Conservation (phyloP, 805 yeast species). For the Monosporozyma aquatica region DNA sequence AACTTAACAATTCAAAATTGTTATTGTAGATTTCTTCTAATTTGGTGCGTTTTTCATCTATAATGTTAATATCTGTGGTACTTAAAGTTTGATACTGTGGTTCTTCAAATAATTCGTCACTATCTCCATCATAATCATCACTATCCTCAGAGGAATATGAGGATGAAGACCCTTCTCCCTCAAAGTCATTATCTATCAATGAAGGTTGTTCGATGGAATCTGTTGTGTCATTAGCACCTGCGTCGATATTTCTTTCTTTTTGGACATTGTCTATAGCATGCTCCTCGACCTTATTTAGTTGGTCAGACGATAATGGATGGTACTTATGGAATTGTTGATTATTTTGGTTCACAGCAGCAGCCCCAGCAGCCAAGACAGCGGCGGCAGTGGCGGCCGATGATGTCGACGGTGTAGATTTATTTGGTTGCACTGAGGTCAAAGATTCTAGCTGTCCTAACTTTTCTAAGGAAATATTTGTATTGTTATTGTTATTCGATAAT, state of each 20-base stretch:
- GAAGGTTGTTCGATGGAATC: no score
- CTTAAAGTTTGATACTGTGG: conserved; percentile 10
- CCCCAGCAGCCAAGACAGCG: conserved; percentile 22
- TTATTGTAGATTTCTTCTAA: conserved; percentile 11
- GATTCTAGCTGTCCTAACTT: not conserved
- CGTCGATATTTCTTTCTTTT: no score
- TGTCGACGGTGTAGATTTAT: conserved; percentile 4
- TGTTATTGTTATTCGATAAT: not conserved
- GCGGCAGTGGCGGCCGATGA: conserved; percentile 19
- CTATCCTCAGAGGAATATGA: no score
- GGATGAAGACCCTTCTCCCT: no score
- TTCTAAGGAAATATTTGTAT: conserved; percentile 2
- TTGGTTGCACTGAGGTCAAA: not conserved
- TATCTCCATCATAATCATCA: not conserved
- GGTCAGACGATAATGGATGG: not conserved
- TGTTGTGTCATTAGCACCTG: not conserved
- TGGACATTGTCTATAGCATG: not conserved
- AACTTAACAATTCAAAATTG: conserved; percentile 16
- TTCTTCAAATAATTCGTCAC: conserved; percentile 5
- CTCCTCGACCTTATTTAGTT: not conserved
- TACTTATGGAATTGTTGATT: conserved; percentile 17
- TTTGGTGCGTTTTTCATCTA: conserved; percentile 5
- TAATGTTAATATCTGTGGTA: conserved; percentile 11
- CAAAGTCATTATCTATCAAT: no score
- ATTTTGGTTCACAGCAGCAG: conserved; percentile 20